These are phyloP conservation scores for Aspergillus proliferans DNA, from an alignment of 2,329 filamentous ascomycete genomes.

Conservation along the genomic window DNA sequence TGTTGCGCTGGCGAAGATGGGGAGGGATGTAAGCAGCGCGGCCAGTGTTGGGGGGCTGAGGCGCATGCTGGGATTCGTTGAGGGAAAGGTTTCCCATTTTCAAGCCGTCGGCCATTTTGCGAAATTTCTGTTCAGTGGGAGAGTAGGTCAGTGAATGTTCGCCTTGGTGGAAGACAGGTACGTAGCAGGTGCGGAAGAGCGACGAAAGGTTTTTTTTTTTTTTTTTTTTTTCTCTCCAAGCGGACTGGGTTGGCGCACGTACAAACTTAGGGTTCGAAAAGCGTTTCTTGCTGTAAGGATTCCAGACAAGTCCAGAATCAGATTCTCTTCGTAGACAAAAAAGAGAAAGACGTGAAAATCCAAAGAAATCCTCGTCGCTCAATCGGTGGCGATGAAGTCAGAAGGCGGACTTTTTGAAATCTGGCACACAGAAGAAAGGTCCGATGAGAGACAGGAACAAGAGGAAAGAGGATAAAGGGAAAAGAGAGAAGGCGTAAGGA, in stretches of 20 bases:
- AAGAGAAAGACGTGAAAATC: constrained; percentile 17
- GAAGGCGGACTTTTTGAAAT: constrained; percentile 9
- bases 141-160: constrained; percentile 6
- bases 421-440: constrained; percentile 13
- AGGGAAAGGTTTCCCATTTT: constrained; percentile 41
- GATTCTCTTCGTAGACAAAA: neutral
- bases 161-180: neutral
- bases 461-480: constrained; percentile 19
- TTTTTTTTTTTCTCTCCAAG: neutral
- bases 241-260: constrained; percentile 1
- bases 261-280: neutral
- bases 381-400: neutral
- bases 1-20: constrained; percentile 49
- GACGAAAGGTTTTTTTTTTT: constrained; percentile 6
- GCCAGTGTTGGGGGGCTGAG: constrained; percentile 40
- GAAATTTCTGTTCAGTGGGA: constrained; percentile 4
- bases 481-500: constrained; percentile 18
- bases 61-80: constrained; percentile 58
- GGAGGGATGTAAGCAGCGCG: constrained; percentile 62
- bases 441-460: constrained; percentile 9
- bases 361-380: neutral
- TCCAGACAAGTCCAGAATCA: constrained; percentile 5
- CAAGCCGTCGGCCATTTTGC: constrained; percentile 37
- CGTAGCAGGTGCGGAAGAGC: constrained; percentile 1
- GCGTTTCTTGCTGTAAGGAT: constrained; percentile 1